Evolutionary conservation across 2,329 filamentous ascomycete species (phyloP).

Genomic region (Thelonectria discophora): DNA sequence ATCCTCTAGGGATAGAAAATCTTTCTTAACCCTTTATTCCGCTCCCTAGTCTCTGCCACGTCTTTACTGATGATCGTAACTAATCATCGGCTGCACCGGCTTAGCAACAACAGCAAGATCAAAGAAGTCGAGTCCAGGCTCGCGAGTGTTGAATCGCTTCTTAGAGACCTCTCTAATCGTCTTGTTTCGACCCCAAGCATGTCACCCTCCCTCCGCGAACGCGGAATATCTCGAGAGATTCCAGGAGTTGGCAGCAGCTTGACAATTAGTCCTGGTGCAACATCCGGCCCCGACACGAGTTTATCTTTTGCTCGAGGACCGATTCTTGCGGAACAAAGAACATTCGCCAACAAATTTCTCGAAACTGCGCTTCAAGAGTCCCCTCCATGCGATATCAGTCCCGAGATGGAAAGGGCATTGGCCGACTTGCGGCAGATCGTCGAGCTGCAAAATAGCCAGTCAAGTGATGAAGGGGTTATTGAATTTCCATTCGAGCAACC

Average conservation of each 20-base stretch:
- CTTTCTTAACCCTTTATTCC: too few relatives aligned
- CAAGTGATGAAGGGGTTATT: conserved; percentile 52
- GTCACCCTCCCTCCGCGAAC: too few relatives aligned
- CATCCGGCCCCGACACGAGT: conserved; percentile 52
- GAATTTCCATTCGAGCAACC: conserved; percentile 57
- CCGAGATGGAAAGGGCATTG: conserved; percentile 63
- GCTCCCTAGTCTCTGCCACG: too few relatives aligned
- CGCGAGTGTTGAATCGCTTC: conserved; percentile 54
- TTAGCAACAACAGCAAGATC: conserved; percentile 63
- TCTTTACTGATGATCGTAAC: too few relatives aligned
- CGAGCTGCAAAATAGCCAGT: conserved; percentile 56
- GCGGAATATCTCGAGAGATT: too few relatives aligned
- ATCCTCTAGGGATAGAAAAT: too few relatives aligned
- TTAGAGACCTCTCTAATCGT: conserved; percentile 49
- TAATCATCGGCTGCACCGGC: too few relatives aligned
- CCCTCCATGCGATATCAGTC: conserved; percentile 55
- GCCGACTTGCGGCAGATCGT: conserved; percentile 62
- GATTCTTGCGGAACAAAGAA: conserved; percentile 59
- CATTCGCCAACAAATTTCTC: conserved; percentile 63
- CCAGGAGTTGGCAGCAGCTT: conserved; percentile 50
- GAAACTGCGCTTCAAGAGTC: too few relatives aligned
- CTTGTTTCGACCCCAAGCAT: conserved; percentile 33
- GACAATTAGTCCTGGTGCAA: too few relatives aligned
- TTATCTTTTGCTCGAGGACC: conserved; percentile 58
- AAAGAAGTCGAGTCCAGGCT: conserved; percentile 57